Percentiles rank a stretch among this genome's conserved stretches.
phyloP scores from a whole-genome alignment of 1,284 basidiomycete species.

The Ganoderma lingzhi region DNA sequence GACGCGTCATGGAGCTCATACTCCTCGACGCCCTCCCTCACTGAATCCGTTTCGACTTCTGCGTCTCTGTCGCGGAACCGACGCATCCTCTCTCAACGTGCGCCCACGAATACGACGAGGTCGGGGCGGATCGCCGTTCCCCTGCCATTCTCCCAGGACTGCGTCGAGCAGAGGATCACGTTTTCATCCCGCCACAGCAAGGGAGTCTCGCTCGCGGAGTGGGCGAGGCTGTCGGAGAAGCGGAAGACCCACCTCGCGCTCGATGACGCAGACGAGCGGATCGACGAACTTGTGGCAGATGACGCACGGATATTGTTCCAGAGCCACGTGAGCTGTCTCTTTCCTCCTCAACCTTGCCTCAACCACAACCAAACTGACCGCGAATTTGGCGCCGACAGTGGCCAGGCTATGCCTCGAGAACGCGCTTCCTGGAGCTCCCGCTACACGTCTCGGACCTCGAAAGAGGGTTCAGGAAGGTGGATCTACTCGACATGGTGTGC shows the following conservation, averaged over 20 bases:
- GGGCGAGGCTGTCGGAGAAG: constrained; percentile 25
- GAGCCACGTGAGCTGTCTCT: constrained; percentile 17
- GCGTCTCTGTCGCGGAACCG: neutral
- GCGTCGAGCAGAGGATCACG: constrained; percentile 5
- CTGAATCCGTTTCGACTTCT: neutral
- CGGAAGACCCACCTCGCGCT: constrained; percentile 17
- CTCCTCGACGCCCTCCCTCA: neutral
- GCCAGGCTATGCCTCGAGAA: constrained; percentile 28
- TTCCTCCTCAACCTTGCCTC: neutral
- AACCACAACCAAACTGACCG: neutral
- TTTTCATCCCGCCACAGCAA: constrained; percentile 6
- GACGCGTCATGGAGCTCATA: constrained; percentile 2
- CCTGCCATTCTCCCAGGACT: constrained; percentile 14
- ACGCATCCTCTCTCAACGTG: neutral
- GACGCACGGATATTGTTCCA: constrained; percentile 22
- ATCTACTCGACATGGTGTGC: constrained; percentile 30
- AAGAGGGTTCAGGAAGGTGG: constrained; percentile 7
- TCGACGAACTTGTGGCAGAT: constrained; percentile 17
- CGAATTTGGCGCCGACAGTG: constrained; percentile 17
- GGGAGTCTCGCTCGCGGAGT: constrained; percentile 23
- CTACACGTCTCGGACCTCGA: constrained; percentile 1
- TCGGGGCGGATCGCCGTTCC: constrained; percentile 17
- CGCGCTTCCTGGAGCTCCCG: constrained; percentile 22
- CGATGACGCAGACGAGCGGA: constrained; percentile 10
- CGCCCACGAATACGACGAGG: neutral